Conservation (phyloP, 306 rosid species). For the Rosa chinensis region DNA sequence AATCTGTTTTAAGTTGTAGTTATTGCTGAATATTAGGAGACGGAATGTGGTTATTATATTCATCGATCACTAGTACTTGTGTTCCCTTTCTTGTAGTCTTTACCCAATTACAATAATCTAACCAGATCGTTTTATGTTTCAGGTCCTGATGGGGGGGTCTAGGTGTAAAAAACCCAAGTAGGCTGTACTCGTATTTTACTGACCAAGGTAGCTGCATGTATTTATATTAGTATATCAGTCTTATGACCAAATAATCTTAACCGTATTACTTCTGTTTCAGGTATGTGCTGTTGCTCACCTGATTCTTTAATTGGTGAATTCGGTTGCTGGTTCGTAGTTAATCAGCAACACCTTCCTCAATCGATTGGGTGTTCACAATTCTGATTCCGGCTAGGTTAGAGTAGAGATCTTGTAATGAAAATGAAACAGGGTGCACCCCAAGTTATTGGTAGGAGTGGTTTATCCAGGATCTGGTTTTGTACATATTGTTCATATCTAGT, state of each 20-base stretch:
- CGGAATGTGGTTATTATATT: too few species aligned
- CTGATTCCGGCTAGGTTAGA: not conserved
- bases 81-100: not conserved
- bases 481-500: slow-evolving; percentile 38
- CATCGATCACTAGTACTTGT: not conserved
- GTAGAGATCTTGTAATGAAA: slow-evolving; percentile 2
- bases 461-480: slow-evolving; percentile 32
- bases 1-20: not conserved
- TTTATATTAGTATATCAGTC: not conserved
- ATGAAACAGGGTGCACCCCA: not conserved
- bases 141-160: not conserved
- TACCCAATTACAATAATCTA: not conserved
- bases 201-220: not conserved
- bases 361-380: not conserved
- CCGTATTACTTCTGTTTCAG: not conserved
- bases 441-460: not conserved
- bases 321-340: slow-evolving; percentile 11
- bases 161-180: not conserved
- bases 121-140: not conserved
- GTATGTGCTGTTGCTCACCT: slow-evolving; percentile 7
- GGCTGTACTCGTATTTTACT: not conserved
- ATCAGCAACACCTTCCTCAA: slow-evolving; percentile 7
- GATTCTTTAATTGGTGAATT: slow-evolving; percentile 10
- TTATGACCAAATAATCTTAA: not conserved
- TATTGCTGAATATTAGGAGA: not conserved